Evolutionary conservation across 768 basidiomycete genomes (phyloP).

Genomic region (Trametopsis cervina): DNA sequence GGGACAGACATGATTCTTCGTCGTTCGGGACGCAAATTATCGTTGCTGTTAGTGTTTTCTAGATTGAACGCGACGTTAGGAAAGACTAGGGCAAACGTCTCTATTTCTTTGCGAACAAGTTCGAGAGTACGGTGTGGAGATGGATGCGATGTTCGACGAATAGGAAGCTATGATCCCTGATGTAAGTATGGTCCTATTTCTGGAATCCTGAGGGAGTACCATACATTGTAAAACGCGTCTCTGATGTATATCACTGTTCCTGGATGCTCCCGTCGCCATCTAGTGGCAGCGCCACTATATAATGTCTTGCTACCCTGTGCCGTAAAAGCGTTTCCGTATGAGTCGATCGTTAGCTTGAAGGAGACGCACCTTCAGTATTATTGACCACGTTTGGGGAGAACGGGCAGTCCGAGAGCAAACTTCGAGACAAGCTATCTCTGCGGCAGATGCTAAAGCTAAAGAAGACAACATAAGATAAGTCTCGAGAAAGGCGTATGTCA

Average conservation of each 20-base stretch:
- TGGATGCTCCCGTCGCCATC: constrained; percentile 63
- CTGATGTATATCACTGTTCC: constrained; percentile 83
- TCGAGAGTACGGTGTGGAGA: constrained; percentile 54
- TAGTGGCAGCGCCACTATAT: constrained; percentile 65
- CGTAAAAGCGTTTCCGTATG: too few relatives aligned
- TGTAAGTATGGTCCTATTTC: too few relatives aligned
- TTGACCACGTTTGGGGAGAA: constrained; percentile 63
- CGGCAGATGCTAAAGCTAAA: constrained; percentile 77
- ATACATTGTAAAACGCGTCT: constrained; percentile 86
- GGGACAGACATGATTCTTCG: constrained; percentile 52
- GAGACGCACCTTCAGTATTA: constrained; percentile 63
- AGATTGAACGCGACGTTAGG: constrained; percentile 64
- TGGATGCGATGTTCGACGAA: constrained; percentile 70
- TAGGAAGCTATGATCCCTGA: constrained; percentile 67
- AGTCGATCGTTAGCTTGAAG: neutral
- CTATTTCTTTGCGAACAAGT: constrained; percentile 62
- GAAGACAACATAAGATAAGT: neutral
- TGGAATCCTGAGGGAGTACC: constrained; percentile 24
- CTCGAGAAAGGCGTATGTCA: neutral
- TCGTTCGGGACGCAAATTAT: constrained; percentile 30
- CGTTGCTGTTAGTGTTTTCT: constrained; percentile 41
- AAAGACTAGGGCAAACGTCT: constrained; percentile 66
- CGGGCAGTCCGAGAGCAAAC: constrained; percentile 67
- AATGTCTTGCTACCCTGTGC: constrained; percentile 56
- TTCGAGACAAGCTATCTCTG: constrained; percentile 73